Conservation (phyloP, 768 basidiomycete genomes). For the Mycena capillaripes region DNA sequence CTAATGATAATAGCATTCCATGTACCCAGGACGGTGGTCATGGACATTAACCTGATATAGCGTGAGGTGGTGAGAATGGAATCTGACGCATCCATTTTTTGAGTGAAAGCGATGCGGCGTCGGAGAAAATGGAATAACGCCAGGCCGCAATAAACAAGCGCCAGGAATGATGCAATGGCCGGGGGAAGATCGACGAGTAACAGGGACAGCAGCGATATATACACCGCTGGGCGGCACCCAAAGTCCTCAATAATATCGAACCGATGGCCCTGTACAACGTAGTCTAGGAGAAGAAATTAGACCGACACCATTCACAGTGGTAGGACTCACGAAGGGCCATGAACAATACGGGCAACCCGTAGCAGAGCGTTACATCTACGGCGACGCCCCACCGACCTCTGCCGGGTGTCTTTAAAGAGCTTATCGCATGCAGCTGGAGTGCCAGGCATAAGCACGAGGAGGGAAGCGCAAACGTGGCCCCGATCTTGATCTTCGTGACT, state of each 20-base stretch:
- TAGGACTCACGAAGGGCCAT: slow-evolving; percentile 69
- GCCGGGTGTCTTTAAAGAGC: slow-evolving; percentile 42
- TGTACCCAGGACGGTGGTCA: slow-evolving; percentile 15
- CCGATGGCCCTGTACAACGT: slow-evolving; percentile 70
- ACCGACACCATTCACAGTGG: not conserved
- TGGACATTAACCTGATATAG: slow-evolving; percentile 16
- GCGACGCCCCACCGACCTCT: slow-evolving; percentile 35
- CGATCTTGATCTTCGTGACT: slow-evolving; percentile 72
- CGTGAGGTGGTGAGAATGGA: slow-evolving; percentile 10
- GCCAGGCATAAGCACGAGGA: slow-evolving; percentile 71
- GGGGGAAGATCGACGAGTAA: slow-evolving; percentile 16
- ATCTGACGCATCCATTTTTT: not conserved
- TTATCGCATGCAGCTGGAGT: slow-evolving; percentile 61
- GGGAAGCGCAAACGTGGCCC: slow-evolving; percentile 68
- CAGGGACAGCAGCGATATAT: slow-evolving; percentile 14
- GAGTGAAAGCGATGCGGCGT: slow-evolving; percentile 7
- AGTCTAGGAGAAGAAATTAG: slow-evolving; percentile 53
- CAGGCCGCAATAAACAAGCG: slow-evolving; percentile 14
- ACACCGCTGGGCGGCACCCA: slow-evolving; percentile 56
- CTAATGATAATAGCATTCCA: slow-evolving; percentile 20
- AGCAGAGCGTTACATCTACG: slow-evolving; percentile 64
- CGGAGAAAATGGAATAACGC: slow-evolving; percentile 1
- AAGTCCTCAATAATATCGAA: slow-evolving; percentile 72
- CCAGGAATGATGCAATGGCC: not conserved
- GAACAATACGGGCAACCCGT: slow-evolving; percentile 68